Conservation (phyloP, 345 rosid genomes). For the Capsella bursapastoris region DNA sequence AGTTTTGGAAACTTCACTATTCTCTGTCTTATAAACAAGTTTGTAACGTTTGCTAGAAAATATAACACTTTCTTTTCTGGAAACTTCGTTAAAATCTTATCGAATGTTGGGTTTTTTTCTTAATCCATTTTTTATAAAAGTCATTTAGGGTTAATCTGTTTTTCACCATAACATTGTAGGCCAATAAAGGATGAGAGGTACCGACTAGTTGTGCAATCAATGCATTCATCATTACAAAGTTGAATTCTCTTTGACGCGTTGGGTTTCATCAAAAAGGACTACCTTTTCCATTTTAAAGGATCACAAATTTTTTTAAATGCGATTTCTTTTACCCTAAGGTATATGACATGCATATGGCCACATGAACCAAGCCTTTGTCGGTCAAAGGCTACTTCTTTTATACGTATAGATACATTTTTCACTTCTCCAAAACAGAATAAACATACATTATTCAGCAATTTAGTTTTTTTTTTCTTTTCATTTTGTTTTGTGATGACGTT, state of each 20-base stretch:
- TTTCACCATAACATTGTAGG: conserved; percentile 2
- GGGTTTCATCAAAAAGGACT: conserved; percentile 8
- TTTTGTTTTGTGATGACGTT: neutral
- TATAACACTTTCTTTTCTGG: neutral
- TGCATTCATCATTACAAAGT: conserved; percentile 42
- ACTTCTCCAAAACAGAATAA: neutral
- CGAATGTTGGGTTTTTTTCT: neutral
- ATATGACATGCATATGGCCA: conserved; percentile 13
- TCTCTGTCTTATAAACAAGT: neutral
- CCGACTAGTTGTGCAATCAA: conserved; percentile 44
- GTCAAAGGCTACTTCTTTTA: neutral
- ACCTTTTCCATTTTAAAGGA: conserved; percentile 32
- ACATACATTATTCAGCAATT: too few species aligned
- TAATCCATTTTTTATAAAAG: neutral
- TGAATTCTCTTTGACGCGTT: conserved; percentile 43
- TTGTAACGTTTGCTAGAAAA: neutral
- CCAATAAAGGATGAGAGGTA: conserved; percentile 4
- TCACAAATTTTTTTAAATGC: conserved; percentile 5
- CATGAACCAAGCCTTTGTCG: conserved; percentile 6
- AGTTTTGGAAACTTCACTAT: neutral
- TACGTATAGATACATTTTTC: neutral
- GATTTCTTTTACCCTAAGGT: conserved; percentile 3
- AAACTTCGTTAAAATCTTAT: neutral
- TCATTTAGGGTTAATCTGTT: neutral
- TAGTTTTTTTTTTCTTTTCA: too few species aligned